A percentile compares a stretch with the other conserved stretches of the same genome.
These are phyloP conservation scores for Penicillium sp. DNA, from an alignment of 2,329 filamentous ascomycete species.

Conservation along the genomic window DNA sequence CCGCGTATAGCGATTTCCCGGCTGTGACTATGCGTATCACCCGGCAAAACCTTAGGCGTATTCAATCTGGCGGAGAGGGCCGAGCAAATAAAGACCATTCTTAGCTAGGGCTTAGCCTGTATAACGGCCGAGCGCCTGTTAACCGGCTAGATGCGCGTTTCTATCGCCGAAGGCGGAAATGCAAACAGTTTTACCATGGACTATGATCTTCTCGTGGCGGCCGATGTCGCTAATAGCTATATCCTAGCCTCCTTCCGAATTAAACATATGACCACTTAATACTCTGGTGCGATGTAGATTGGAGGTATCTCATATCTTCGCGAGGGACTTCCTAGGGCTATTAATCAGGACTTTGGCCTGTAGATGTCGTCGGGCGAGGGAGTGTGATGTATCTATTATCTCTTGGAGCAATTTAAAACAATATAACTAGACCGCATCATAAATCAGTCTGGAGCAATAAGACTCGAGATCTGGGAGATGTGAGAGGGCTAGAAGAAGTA, in stretches of 20 bases:
- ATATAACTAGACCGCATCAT: too few species aligned
- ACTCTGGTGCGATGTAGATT: conserved; percentile 45
- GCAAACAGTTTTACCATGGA: conserved; percentile 28
- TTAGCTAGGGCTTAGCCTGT: conserved; percentile 3
- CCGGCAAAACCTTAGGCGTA: neutral
- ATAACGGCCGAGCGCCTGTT: conserved; percentile 5
- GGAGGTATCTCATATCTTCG: conserved; percentile 43
- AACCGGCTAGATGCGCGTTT: conserved; percentile 8
- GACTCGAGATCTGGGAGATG: too few species aligned
- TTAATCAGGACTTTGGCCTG: conserved; percentile 1
- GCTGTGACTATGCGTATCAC: conserved; percentile 5
- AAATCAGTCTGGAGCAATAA: too few species aligned
- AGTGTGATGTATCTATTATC: conserved; percentile 6
- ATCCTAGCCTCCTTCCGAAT: conserved; percentile 45
- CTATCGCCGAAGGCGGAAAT: conserved; percentile 43
- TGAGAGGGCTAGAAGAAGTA: too few species aligned
- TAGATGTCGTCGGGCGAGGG: conserved; percentile 11
- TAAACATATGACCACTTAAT: conserved; percentile 39
- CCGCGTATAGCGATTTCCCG: neutral
- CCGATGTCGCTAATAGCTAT: conserved; percentile 51
- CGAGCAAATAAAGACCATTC: neutral
- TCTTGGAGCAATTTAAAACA: neutral
- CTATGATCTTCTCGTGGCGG: conserved; percentile 48
- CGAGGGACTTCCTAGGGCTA: conserved; percentile 34
- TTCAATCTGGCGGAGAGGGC: conserved; percentile 1